Evolutionary conservation across 83 land plant species (phyloP).

Genomic region (Isoetes engelmannii): DNA sequence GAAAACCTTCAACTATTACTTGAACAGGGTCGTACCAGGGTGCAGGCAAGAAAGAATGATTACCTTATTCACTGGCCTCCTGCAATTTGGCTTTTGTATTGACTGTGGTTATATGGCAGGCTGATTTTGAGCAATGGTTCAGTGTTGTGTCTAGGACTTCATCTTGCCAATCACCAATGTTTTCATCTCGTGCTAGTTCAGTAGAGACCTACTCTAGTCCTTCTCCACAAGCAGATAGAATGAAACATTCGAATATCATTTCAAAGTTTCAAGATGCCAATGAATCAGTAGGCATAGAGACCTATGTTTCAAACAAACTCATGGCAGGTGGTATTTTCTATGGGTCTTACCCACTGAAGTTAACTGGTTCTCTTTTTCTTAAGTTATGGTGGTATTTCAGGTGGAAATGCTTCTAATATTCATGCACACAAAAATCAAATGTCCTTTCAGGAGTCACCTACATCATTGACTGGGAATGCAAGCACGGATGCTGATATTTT

Average conservation of each 20-base stretch:
- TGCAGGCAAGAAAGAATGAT: slow-evolving; percentile 24
- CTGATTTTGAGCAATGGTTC: slow-evolving; percentile 22
- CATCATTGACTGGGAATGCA: slow-evolving; percentile 15
- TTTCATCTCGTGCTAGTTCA: background rate
- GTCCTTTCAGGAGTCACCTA: background rate
- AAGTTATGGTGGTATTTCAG: slow-evolving; percentile 1
- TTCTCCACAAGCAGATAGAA: too few species aligned
- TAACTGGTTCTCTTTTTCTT: background rate
- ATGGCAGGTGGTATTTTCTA: too few species aligned
- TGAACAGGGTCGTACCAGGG: slow-evolving; percentile 23
- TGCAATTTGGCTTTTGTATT: background rate
- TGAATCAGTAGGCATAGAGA: too few species aligned
- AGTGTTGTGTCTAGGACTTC: slow-evolving; percentile 14
- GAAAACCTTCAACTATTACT: slow-evolving; percentile 25
- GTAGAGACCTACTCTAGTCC: too few species aligned
- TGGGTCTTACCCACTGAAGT: too few species aligned
- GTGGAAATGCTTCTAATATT: background rate
- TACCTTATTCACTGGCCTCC: background rate
- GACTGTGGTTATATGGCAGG: slow-evolving; percentile 1
- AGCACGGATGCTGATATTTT: slow-evolving; percentile 23
- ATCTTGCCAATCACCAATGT: slow-evolving; percentile 1
- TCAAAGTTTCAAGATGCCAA: too few species aligned
- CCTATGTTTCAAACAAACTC: too few species aligned
- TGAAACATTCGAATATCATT: too few species aligned
- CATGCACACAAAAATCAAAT: background rate